Evolutionary conservation across 306 rosid species (phyloP).

Genomic region (Medicago arabica): DNA sequence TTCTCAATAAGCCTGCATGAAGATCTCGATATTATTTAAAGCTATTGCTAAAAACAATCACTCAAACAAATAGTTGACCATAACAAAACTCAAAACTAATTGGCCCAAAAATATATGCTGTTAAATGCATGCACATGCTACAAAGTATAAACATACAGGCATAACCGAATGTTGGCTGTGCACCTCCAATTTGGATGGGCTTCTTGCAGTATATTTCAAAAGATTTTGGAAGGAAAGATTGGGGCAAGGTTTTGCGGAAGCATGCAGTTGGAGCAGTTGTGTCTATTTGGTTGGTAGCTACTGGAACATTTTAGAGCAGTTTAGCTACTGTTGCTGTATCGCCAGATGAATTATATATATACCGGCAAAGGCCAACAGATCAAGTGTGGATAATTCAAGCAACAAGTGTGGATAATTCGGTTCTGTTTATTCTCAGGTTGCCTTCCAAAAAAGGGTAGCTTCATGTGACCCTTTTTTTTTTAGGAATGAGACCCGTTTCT

Average conservation of each 20-base stretch:
- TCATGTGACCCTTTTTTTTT: neutral
- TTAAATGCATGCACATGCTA: neutral
- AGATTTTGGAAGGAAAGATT: neutral
- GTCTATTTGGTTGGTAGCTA: neutral
- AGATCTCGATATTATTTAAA: conserved; percentile 40
- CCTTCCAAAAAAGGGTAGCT: too few species aligned
- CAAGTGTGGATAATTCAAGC: neutral
- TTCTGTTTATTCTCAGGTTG: too few species aligned
- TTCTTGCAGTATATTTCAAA: neutral
- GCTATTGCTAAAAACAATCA: conserved; percentile 9
- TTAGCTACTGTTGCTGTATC: neutral
- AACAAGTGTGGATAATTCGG: neutral
- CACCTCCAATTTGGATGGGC: conserved; percentile 15
- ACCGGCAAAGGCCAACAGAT: neutral
- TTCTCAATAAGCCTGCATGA: conserved; percentile 82
- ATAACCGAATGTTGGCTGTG: neutral
- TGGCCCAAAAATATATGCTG: neutral
- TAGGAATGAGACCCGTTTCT: neutral
- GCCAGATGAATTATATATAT: too few species aligned
- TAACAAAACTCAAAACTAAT: neutral
- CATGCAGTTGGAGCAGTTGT: neutral
- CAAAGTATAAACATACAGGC: neutral
- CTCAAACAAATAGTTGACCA: conserved; percentile 15
- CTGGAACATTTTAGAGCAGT: neutral
- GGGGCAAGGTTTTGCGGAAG: neutral